Evolutionary conservation across 1,284 basidiomycete genomes (phyloP).

Genomic region (Ceratobasidium sp.): DNA sequence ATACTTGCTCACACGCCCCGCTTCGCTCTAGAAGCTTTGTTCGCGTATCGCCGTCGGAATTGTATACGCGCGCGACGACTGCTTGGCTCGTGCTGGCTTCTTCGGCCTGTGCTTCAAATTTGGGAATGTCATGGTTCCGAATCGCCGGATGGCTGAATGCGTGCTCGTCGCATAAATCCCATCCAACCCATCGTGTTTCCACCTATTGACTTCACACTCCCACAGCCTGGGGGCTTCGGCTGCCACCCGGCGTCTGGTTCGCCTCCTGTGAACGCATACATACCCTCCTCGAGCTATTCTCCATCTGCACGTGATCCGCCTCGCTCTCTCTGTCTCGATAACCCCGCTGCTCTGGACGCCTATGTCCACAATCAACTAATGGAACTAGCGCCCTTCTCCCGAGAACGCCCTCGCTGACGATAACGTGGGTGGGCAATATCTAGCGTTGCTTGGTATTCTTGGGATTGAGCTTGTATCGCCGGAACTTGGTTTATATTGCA

Average conservation of each 20-base stretch:
- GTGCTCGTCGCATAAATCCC: not conserved
- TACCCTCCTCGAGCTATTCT: slow-evolving; percentile 85
- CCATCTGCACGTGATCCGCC: slow-evolving; percentile 94
- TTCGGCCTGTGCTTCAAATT: no score
- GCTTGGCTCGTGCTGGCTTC: no score
- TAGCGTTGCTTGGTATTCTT: slow-evolving; percentile 78
- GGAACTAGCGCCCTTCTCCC: slow-evolving; percentile 70
- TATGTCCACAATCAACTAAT: slow-evolving; percentile 73
- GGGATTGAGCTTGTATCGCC: slow-evolving; percentile 81
- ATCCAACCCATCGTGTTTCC: not conserved
- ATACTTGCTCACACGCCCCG: no score
- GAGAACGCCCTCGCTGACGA: slow-evolving; percentile 54
- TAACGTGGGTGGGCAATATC: slow-evolving; percentile 61
- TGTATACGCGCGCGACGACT: no score
- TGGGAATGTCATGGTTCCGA: no score
- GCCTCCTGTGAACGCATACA: slow-evolving; percentile 85
- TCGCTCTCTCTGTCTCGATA: slow-evolving; percentile 87
- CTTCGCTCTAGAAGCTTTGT: no score
- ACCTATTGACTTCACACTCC: slow-evolving; percentile 1
- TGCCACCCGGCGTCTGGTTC: slow-evolving; percentile 90
- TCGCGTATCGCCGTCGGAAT: no score
- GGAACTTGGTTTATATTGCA: slow-evolving; percentile 86
- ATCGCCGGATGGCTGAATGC: no score
- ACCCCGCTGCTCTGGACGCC: slow-evolving; percentile 83
- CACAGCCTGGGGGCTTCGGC: slow-evolving; percentile 89